phyloP scores from a whole-genome alignment of 139 green algal genomes.

The Chlorella ohadii region DNA sequence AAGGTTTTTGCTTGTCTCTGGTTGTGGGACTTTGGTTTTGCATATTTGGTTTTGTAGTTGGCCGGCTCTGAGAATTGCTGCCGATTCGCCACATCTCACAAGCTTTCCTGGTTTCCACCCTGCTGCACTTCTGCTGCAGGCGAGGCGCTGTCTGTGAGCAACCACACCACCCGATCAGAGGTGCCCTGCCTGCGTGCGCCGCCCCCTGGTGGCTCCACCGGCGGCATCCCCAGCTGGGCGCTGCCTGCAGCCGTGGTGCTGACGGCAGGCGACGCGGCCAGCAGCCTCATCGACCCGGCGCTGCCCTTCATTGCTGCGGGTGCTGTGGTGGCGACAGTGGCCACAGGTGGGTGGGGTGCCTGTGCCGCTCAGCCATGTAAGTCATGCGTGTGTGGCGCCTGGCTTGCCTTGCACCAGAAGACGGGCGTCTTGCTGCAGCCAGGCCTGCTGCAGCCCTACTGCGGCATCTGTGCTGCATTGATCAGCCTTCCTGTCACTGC shows the following conservation, averaged over 20 bases:
- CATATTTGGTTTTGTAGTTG: no score
- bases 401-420: no score
- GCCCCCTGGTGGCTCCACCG: slow-evolving; percentile 27
- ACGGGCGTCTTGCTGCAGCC: no score
- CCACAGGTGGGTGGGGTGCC: not conserved
- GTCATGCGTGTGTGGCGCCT: no score
- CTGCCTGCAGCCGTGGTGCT: slow-evolving; percentile 69
- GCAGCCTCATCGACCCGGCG: slow-evolving; percentile 76
- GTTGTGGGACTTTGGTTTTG: no score
- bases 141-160: slow-evolving; percentile 81
- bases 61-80: no score
- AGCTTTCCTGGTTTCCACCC: no score
- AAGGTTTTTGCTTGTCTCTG: no score
- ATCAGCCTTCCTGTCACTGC: not conserved
- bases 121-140: slow-evolving; percentile 33
- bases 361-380: no score
- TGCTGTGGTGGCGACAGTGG: slow-evolving; percentile 36
- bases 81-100: no score
- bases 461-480: not conserved
- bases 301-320: slow-evolving; percentile 75
- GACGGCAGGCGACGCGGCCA: slow-evolving; percentile 80
- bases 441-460: no score
- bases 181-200: slow-evolving; percentile 70
- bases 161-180: slow-evolving; percentile 73
- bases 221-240: slow-evolving; percentile 74